These are phyloP conservation scores for Punctularia strigosozonata DNA, from an alignment of 768 basidiomycete genomes.

Conservation along the genomic window DNA sequence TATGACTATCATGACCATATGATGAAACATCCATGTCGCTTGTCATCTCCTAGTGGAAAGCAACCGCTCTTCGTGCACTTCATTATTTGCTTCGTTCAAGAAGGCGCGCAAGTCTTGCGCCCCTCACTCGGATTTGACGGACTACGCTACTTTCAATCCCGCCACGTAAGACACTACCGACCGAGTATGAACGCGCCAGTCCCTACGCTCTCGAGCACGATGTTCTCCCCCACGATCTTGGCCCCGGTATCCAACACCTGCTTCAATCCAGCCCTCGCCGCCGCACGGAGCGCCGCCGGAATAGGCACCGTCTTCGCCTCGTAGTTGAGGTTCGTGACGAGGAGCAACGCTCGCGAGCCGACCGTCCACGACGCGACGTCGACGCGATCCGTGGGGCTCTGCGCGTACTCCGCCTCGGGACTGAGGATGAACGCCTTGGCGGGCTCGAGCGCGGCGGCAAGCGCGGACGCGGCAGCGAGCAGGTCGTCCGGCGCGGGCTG, in stretches of 20 bases:
- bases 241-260: constrained; percentile 19
- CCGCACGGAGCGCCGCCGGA: constrained; percentile 5
- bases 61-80: no score
- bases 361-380: constrained; percentile 24
- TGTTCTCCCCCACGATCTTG: constrained; percentile 7
- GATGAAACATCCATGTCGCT: no score
- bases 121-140: no score
- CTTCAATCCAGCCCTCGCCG: constrained; percentile 1
- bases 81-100: no score
- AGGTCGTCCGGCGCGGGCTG: constrained; percentile 28
- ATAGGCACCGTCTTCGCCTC: constrained; percentile 11
- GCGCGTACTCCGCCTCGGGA: constrained; percentile 15
- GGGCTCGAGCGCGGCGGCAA: constrained; percentile 18
- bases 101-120: no score
- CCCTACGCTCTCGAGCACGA: constrained; percentile 14
- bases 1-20: no score
- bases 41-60: no score
- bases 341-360: constrained; percentile 18
- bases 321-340: constrained; percentile 22
- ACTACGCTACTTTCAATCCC: no score
- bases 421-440: constrained; percentile 19
- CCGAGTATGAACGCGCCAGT: constrained; percentile 15
- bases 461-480: constrained; percentile 21
- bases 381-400: constrained; percentile 11
- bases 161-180: no score